A percentile compares a stretch with the other conserved stretches of the same genome.
phyloP scores from a whole-genome alignment of 2,329 filamentous ascomycete genomes.

The Penicillium nordicum region DNA sequence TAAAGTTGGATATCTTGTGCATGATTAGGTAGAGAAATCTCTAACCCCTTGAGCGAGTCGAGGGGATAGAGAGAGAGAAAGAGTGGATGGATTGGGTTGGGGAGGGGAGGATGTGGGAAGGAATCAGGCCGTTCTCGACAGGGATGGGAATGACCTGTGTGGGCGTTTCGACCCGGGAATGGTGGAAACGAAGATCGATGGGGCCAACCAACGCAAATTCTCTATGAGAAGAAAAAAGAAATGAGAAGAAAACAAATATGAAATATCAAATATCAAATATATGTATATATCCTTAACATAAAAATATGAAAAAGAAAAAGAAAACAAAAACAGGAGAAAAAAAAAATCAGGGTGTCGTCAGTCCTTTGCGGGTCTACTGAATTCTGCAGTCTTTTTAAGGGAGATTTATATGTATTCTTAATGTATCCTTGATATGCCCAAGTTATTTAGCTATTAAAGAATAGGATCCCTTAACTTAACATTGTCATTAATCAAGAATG shows the following conservation, averaged over 20 bases:
- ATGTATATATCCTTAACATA: not conserved
- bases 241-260: not conserved
- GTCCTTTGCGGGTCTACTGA: constrained; percentile 1
- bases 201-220: constrained; percentile 18
- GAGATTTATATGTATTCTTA: not conserved
- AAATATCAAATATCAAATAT: not conserved
- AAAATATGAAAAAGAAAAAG: not conserved
- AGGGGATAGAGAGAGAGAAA: constrained; percentile 34
- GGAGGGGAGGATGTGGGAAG: constrained; percentile 1
- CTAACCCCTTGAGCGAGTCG: constrained; percentile 35
- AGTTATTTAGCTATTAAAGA: not conserved
- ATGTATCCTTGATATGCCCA: not conserved
- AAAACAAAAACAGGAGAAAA: not conserved
- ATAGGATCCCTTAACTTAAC: not conserved
- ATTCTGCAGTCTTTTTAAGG: not conserved
- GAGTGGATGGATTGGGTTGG: constrained; percentile 16
- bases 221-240: constrained; percentile 10
- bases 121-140: constrained; percentile 30
- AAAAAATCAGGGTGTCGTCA: not conserved
- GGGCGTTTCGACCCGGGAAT: constrained; percentile 27
- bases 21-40: constrained; percentile 42
- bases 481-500: constrained; percentile 17
- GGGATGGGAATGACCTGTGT: constrained; percentile 33
- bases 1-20: constrained; percentile 68
- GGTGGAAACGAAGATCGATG: constrained; percentile 30